Evolutionary conservation across 371 early-diverging fungal genomes (phyloP), one percentile per base, ranked within the genome.

Genomic region (Neoconidiobolus thromboides): DNA sequence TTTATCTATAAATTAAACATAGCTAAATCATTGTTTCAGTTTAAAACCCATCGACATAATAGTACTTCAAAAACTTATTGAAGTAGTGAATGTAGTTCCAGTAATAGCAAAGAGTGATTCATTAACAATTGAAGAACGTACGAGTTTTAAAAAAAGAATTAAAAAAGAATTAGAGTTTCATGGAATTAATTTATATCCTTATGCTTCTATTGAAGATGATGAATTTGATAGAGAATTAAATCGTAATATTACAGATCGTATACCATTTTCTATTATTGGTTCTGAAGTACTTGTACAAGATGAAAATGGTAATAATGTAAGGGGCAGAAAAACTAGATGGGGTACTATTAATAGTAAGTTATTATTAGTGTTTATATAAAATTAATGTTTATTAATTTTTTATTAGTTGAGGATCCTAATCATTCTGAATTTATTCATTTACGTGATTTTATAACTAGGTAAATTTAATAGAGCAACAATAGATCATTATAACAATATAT

Each of bases 131-230:
- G 81, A 83, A 60, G 91, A 91, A 67, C 75, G 87, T 41, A 67
- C 67, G 3, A 73, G 77, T 10, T 83, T 85, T 66, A 88, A 88
- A 65, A 69, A 78, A 65, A 69, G 83, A 63, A 83, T 86, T 69
- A 81, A 89, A 82, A 87, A 88, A 55, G 96, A 96, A 73, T 75
- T 96, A 65, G 79, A 78, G 37, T 89, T 84, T 77, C 93, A 96
- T 73, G 83, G 87, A 61, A 93, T 96, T 70, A 70, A 82, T 46
- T 65, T 83, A 62, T 96, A 87, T 78, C 94, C 94, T 59, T 91
- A 86, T 66, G 77, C 78, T 59, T 78, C 80, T 63, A 83, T 84
- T 52, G 87, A 85, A 68, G 87, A 86, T 72, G 83, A 83, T 65
- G 83, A 84, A 50, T 78, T 82, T 63, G 89, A 89, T 65, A 73